phyloP scores from a whole-genome alignment of 2,329 filamentous ascomycete species.

The Phialemonium atrogriseum region DNA sequence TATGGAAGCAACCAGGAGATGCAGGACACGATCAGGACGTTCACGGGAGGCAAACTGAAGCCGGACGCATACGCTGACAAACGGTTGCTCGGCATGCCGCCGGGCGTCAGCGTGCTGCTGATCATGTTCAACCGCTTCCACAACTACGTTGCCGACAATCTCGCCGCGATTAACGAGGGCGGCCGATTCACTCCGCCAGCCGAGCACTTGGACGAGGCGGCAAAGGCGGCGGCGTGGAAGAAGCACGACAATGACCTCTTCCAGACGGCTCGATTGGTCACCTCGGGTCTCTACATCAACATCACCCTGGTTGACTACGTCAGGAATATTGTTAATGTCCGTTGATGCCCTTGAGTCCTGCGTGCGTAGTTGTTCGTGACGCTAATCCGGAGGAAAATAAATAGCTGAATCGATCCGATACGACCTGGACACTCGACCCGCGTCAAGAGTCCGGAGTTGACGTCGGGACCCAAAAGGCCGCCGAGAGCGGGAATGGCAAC shows the following conservation, averaged over 20 bases:
- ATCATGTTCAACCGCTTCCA: constrained; percentile 82
- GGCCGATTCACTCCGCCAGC: constrained; percentile 65
- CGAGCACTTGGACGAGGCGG: constrained; percentile 37
- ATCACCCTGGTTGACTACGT: constrained; percentile 74
- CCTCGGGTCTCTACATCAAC: constrained; percentile 68
- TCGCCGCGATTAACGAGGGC: constrained; percentile 80
- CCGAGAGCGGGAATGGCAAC: constrained; percentile 69
- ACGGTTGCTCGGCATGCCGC: constrained; percentile 61
- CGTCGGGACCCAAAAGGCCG: constrained; percentile 43
- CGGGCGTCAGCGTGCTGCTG: constrained; percentile 61
- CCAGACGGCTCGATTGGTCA: constrained; percentile 69
- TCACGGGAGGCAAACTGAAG: constrained; percentile 64
- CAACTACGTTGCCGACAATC: constrained; percentile 72
- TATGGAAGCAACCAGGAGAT: constrained; percentile 62
- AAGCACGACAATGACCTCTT: constrained; percentile 73
- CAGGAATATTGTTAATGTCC: constrained; percentile 60
- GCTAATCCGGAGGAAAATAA: too few relatives aligned
- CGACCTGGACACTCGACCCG: constrained; percentile 75
- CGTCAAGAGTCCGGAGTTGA: constrained; percentile 56
- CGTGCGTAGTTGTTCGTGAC: too few relatives aligned
- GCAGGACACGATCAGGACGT: constrained; percentile 60
- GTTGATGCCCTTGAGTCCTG: too few relatives aligned
- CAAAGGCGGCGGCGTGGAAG: constrained; percentile 44
- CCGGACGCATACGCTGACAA: constrained; percentile 65
- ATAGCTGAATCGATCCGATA: constrained; percentile 57